Evolutionary conservation across 2,329 filamentous ascomycete genomes (phyloP).

Genomic region (Scedosporium apiospermum): DNA sequence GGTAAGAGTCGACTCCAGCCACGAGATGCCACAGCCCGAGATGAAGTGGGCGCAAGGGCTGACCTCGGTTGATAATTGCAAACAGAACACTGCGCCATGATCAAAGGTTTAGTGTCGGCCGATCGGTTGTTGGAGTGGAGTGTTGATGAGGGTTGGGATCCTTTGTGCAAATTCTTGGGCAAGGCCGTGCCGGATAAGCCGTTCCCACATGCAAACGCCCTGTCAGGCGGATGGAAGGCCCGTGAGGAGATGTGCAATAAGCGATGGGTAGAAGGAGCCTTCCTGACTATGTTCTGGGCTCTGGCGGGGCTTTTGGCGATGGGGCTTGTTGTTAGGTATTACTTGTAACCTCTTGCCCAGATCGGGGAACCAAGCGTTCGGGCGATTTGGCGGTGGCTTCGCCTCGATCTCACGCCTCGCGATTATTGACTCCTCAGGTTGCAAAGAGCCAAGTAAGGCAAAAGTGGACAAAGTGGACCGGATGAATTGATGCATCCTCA

Average conservation of each 20-base stretch:
- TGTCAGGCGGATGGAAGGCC: not conserved
- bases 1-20: conserved; percentile 12
- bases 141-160: conserved; percentile 24
- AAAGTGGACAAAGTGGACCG: no score
- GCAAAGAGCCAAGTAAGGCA: no score
- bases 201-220: conserved; percentile 12
- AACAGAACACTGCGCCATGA: conserved; percentile 21
- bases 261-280: conserved; percentile 9
- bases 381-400: no score
- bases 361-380: no score
- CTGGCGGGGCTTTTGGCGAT: conserved; percentile 3
- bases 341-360: no score
- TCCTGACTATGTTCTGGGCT: conserved; percentile 7
- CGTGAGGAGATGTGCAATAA: conserved; percentile 9
- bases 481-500: no score
- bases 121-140: conserved; percentile 19
- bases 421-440: no score
- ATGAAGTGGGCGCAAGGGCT: not conserved
- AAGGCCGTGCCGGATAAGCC: conserved; percentile 18
- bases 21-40: not conserved
- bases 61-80: not conserved
- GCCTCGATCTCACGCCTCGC: no score
- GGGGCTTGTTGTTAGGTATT: not conserved
- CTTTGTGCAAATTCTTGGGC: conserved; percentile 25
- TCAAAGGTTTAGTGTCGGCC: conserved; percentile 18